Conservation (phyloP, 371 early-diverging fungal genomes). For the Mucor mucedo region DNA sequence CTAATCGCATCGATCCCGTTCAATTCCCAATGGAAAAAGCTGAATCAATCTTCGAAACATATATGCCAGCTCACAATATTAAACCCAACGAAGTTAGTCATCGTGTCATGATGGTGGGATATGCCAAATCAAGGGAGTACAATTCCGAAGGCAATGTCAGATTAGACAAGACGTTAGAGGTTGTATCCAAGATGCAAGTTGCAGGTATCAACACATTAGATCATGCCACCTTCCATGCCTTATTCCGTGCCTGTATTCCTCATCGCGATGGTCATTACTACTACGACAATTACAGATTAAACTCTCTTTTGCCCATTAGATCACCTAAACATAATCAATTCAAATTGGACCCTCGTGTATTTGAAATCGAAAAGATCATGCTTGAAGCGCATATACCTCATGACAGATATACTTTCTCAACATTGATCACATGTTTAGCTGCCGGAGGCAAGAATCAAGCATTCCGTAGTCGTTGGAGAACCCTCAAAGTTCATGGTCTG, state of each 20-base stretch:
- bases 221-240: conserved; percentile 35
- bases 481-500: conserved; percentile 41
- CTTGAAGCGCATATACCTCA: conserved; percentile 43
- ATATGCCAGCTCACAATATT: conserved; percentile 37
- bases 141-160: conserved; percentile 25
- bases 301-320: conserved; percentile 19
- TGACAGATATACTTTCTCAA: conserved; percentile 40
- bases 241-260: conserved; percentile 51
- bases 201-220: conserved; percentile 28
- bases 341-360: conserved; percentile 42
- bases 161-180: conserved; percentile 41
- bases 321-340: conserved; percentile 6
- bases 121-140: conserved; percentile 41
- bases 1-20: conserved; percentile 40
- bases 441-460: conserved; percentile 41
- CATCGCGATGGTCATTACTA: conserved; percentile 34
- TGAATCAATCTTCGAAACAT: conserved; percentile 36
- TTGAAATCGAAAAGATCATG: conserved; percentile 55
- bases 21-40: conserved; percentile 43
- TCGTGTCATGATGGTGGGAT: conserved; percentile 36
- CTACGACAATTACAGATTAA: conserved; percentile 40
- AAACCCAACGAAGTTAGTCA: conserved; percentile 40
- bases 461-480: conserved; percentile 49
- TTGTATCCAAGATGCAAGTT: conserved; percentile 37
- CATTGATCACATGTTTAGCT: conserved; percentile 48